Evolutionary conservation across 2,329 filamentous ascomycete genomes (phyloP).

Genomic region (Polytolypa hystricis): DNA sequence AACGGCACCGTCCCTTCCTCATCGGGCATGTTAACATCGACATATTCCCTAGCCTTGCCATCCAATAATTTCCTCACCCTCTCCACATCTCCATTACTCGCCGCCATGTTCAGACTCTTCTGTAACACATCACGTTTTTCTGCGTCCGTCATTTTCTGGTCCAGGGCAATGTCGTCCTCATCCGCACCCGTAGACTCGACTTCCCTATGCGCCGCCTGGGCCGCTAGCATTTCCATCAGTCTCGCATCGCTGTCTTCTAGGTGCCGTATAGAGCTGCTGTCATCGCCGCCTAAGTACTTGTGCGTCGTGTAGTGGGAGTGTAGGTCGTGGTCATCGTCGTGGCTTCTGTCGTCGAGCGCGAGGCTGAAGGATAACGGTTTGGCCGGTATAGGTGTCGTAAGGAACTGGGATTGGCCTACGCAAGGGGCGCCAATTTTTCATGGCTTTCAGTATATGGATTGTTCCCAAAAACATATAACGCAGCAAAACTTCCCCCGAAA

Average conservation of each 20-base stretch:
- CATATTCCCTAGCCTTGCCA: constrained; percentile 60
- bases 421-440: no score
- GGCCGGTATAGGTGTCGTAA: constrained; percentile 73
- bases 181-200: constrained; percentile 55
- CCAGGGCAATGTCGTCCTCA: constrained; percentile 65
- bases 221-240: constrained; percentile 90
- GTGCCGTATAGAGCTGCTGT: constrained; percentile 29
- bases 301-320: constrained; percentile 25
- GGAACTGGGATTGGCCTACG: constrained; percentile 85
- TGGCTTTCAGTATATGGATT: no score
- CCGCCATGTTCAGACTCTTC: constrained; percentile 83
- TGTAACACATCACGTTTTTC: constrained; percentile 78
- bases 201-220: constrained; percentile 76
- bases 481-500: background rate
- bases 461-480: background rate
- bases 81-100: constrained; percentile 86
- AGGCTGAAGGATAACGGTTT: constrained; percentile 81
- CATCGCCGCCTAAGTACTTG: constrained; percentile 15
- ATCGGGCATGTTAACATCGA: constrained; percentile 80
- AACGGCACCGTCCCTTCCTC: constrained; percentile 93
- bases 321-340: constrained; percentile 50
- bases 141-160: constrained; percentile 59
- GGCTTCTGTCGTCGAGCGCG: constrained; percentile 64
- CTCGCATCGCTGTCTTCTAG: constrained; percentile 71
- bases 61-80: constrained; percentile 65